These are phyloP conservation scores for Cyberlindnera americana DNA, from an alignment of 805 yeast species.

Conservation along the genomic window DNA sequence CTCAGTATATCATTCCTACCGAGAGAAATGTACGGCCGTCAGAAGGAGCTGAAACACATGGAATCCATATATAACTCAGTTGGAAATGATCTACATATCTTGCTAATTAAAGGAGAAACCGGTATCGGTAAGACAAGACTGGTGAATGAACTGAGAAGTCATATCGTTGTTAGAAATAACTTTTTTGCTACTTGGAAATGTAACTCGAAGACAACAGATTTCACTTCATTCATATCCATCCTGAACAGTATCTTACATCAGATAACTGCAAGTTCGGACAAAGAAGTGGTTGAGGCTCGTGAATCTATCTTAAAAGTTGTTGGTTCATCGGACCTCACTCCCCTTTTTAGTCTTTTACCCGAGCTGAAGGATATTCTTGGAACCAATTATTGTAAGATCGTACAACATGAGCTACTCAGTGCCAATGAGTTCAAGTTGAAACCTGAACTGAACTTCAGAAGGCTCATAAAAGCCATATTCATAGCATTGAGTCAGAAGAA, in stretches of 20 bases:
- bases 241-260: slow-evolving; percentile 38
- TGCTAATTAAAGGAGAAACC: slow-evolving; percentile 37
- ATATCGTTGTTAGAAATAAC: slow-evolving; percentile 31
- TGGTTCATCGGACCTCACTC: slow-evolving; percentile 37
- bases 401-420: slow-evolving; percentile 17
- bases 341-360: slow-evolving; percentile 41
- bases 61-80: slow-evolving; percentile 21
- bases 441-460: slow-evolving; percentile 39
- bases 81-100: slow-evolving; percentile 25
- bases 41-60: slow-evolving; percentile 23
- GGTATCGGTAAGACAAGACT: slow-evolving; percentile 47
- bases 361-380: slow-evolving; percentile 43
- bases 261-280: slow-evolving; percentile 36
- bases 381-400: slow-evolving; percentile 32
- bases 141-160: slow-evolving; percentile 36
- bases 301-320: slow-evolving; percentile 35
- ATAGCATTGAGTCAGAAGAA: slow-evolving; percentile 35
- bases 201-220: slow-evolving; percentile 32
- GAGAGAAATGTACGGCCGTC: slow-evolving; percentile 30
- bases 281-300: slow-evolving; percentile 38
- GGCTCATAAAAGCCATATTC: slow-evolving; percentile 39
- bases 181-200: slow-evolving; percentile 30
- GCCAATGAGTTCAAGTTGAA: slow-evolving; percentile 25
- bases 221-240: slow-evolving; percentile 36
- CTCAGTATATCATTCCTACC: slow-evolving; percentile 18